These are phyloP conservation scores for Sporothrix brunneoviolacea DNA, from an alignment of 2,329 filamentous ascomycete genomes.

Conservation along the genomic window DNA sequence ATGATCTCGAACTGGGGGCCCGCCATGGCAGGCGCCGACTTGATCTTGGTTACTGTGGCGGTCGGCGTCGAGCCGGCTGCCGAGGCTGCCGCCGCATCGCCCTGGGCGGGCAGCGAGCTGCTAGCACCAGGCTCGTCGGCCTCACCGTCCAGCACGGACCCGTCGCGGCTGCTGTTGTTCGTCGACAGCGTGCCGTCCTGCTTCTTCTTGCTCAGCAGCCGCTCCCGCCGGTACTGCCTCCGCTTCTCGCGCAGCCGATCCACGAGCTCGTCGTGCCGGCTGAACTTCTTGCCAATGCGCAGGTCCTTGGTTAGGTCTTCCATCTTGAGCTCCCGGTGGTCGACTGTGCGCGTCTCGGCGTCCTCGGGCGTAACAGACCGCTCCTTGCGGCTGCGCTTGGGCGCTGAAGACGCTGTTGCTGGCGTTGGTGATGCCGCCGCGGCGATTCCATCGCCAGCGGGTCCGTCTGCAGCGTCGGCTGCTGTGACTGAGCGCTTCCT, in stretches of 20 bases:
- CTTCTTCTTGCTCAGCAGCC: slow-evolving; percentile 35
- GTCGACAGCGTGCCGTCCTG: slow-evolving; percentile 17
- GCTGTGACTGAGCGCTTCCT: not conserved
- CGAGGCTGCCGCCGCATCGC: not conserved
- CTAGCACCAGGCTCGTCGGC: not conserved
- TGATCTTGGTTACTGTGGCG: not conserved
- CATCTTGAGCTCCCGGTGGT: slow-evolving; percentile 63
- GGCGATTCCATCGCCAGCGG: not conserved
- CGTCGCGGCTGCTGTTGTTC: slow-evolving; percentile 14
- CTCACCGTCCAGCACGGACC: slow-evolving; percentile 4
- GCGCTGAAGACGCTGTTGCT: slow-evolving; percentile 13
- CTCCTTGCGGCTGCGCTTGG: slow-evolving; percentile 28
- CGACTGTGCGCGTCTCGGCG: slow-evolving; percentile 56
- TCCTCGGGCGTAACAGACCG: slow-evolving; percentile 55
- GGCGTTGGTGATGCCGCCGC: not conserved
- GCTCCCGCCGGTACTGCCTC: slow-evolving; percentile 22
- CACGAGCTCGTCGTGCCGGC: slow-evolving; percentile 65
- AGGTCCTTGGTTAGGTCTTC: slow-evolving; percentile 64
- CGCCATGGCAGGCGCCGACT: slow-evolving; percentile 20
- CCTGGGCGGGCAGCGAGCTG: not conserved
- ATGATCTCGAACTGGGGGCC: slow-evolving; percentile 57
- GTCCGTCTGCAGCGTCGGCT: not conserved
- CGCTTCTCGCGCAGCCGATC: slow-evolving; percentile 51
- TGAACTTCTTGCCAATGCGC: slow-evolving; percentile 67
- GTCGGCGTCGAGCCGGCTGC: too few species aligned